These are phyloP conservation scores for Alternaria novae-zelandiae DNA, from an alignment of 2,329 filamentous ascomycete genomes.

Conservation along the genomic window DNA sequence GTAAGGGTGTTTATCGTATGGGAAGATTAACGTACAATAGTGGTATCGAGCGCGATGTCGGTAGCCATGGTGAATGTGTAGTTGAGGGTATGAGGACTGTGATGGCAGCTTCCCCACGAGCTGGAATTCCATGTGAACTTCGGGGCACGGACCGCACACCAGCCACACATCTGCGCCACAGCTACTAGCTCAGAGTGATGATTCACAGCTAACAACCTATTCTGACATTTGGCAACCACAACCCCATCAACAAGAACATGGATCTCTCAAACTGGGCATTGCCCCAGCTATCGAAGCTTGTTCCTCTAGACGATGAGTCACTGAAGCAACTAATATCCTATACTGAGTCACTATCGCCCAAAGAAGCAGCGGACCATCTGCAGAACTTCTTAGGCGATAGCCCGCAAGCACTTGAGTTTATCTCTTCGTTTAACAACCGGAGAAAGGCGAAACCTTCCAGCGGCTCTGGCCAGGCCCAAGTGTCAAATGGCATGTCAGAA, in stretches of 20 bases:
- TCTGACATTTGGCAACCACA: slow-evolving; percentile 3
- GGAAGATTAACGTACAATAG: background rate
- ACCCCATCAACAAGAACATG: slow-evolving; percentile 32
- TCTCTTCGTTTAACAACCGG: slow-evolving; percentile 75
- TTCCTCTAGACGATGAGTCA: slow-evolving; percentile 85
- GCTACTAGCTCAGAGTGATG: slow-evolving; percentile 21
- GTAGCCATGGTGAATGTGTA: slow-evolving; percentile 53
- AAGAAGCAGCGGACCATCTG: slow-evolving; percentile 82
- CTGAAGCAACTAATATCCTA: slow-evolving; percentile 86
- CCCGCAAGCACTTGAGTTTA: slow-evolving; percentile 74
- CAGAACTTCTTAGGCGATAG: slow-evolving; percentile 88
- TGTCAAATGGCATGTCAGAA: slow-evolving; percentile 31
- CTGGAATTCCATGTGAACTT: slow-evolving; percentile 2
- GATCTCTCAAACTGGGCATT: slow-evolving; percentile 63
- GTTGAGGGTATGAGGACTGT: slow-evolving; percentile 25
- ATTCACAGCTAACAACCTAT: slow-evolving; percentile 20
- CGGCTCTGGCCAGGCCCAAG: slow-evolving; percentile 17
- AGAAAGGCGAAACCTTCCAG: slow-evolving; percentile 49
- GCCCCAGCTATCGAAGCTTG: slow-evolving; percentile 76
- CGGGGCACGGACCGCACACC: slow-evolving; percentile 12
- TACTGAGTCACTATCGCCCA: slow-evolving; percentile 74
- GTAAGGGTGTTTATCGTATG: background rate
- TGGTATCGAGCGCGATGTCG: slow-evolving; percentile 79
- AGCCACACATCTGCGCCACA: slow-evolving; percentile 23
- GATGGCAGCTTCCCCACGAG: slow-evolving; percentile 18